Base-by-base conservation (phyloP, 192 early-diverging fungal species). In the Mortierella claussenii region DNA sequence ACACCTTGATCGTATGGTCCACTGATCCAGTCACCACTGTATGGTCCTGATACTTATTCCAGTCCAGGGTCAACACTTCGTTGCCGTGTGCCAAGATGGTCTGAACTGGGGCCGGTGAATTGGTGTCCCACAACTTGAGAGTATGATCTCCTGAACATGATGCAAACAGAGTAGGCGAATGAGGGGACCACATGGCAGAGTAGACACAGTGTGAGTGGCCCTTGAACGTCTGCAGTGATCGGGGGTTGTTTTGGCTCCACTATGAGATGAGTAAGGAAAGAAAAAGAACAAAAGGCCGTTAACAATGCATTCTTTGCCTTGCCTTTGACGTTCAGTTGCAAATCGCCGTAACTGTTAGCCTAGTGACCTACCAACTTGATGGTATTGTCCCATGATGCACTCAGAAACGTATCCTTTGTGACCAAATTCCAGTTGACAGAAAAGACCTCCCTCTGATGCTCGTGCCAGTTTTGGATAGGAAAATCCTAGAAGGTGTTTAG, bases 161-260 rank as follows among this genome's bases (percentile, higher is more conserved):
- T 3, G 93, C 95, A 78, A 99, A 94, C 23, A 91, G 66, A 18
- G 91, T 88, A 8, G 88, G 76, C 13, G 83, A 80, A 48, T 89
- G 83, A 5, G 97, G 97, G 0, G 90, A 93, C 95, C 95, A 98
- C 11, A 83, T 78, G 11, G 93, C 88, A 33, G 86, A 85, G 66
- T 99, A 99, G n/a, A 99, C 90, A 78, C 98, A 99, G 18, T 92
- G 87, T 1, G 87, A 87, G 79, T 99, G 98, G 46, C 94, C 97
- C n/a, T 85, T 84, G 73, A 85, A 98, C 12, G 95, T 98, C 36
- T 83, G 79, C 50, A 98, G 68, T 43, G 97, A 96, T 36, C 85
- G 67, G 1, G 91, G 89, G 13, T 60, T 56, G 56, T 91, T 89
- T 13, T 97, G 98, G 43, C 79, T 88, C 98, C 98, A 99, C 93